Conservation (phyloP, 495 filamentous ascomycete species). For the Penicillium paradoxum region DNA sequence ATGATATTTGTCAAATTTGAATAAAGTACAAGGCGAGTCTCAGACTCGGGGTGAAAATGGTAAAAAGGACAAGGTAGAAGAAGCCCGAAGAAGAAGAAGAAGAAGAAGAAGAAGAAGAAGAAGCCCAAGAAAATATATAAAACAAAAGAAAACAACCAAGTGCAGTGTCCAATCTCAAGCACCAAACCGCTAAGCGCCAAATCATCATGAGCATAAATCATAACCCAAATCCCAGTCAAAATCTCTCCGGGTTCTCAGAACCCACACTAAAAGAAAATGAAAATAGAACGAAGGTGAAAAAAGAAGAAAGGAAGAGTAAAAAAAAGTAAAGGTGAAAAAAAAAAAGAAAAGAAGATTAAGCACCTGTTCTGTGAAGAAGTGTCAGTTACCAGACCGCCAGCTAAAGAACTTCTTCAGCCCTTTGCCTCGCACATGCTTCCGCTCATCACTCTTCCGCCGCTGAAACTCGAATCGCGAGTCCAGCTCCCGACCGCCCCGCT, state of each 20-base stretch:
- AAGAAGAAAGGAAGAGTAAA: not conserved
- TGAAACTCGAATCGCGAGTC: constrained; percentile 1
- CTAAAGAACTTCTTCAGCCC: constrained; percentile 25
- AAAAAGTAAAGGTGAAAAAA: not conserved
- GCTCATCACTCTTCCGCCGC: constrained; percentile 6
- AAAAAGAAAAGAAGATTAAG: no score
- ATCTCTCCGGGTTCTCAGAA: not conserved
- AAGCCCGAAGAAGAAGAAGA: constrained; percentile 4
- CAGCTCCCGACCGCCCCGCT: constrained; percentile 9
- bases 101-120: constrained; percentile 13
- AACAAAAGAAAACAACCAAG: not conserved
- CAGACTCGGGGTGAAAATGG: constrained; percentile 5
- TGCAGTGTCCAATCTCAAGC: not conserved
- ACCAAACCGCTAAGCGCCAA: not conserved
- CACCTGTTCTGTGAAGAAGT: not conserved
- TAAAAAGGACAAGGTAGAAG: constrained; percentile 11
- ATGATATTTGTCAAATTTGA: not conserved
- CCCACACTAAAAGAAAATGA: not conserved
- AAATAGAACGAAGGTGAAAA: not conserved
- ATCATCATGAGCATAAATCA: not conserved
- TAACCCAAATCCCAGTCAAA: not conserved
- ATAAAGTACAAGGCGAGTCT: constrained; percentile 11
- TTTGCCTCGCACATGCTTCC: constrained; percentile 15
- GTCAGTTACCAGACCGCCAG: constrained; percentile 19
- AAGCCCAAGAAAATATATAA: constrained; percentile 7